These are phyloP conservation scores for Phialocephala subalpina DNA, from an alignment of 2,329 filamentous ascomycete species.

Conservation along the genomic window DNA sequence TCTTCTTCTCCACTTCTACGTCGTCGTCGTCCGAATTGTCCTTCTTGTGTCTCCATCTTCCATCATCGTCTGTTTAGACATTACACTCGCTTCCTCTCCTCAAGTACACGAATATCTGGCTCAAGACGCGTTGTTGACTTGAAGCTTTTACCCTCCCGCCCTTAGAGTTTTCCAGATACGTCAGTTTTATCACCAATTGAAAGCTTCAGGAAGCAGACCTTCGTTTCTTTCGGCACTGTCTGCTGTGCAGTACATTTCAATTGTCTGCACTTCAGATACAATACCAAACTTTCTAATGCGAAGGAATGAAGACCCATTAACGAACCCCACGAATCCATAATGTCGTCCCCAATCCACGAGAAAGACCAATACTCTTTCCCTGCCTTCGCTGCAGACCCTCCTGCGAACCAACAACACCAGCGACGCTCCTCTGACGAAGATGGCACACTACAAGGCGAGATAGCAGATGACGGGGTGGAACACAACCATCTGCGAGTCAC, in stretches of 20 bases:
- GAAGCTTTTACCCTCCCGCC: slow-evolving; percentile 8
- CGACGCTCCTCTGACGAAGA: slow-evolving; percentile 44
- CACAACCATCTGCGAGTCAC: slow-evolving; percentile 56
- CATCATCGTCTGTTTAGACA: slow-evolving; percentile 17
- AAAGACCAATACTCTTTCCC: slow-evolving; percentile 44
- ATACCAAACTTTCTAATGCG: background rate
- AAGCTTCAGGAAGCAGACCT: slow-evolving; percentile 9
- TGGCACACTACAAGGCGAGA: slow-evolving; percentile 41
- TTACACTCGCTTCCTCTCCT: slow-evolving; percentile 25
- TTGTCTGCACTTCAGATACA: background rate
- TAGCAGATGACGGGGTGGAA: slow-evolving; percentile 37
- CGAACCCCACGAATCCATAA: slow-evolving; percentile 13
- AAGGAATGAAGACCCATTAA: background rate
- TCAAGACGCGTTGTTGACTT: background rate
- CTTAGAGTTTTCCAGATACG: background rate
- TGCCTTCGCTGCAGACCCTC: slow-evolving; percentile 36
- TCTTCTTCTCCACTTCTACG: slow-evolving; percentile 4
- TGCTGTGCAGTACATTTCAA: background rate
- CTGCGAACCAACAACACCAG: slow-evolving; percentile 18
- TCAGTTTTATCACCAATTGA: background rate
- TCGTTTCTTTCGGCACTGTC: slow-evolving; percentile 20
- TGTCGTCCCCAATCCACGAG: slow-evolving; percentile 42
- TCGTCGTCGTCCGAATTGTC: slow-evolving; percentile 10
- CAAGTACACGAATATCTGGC: slow-evolving; percentile 12
- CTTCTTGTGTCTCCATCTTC: slow-evolving; percentile 2